These are phyloP conservation scores for Colletotrichum zoysiae DNA, from an alignment of 2,329 filamentous ascomycete species.

Conservation along the genomic window DNA sequence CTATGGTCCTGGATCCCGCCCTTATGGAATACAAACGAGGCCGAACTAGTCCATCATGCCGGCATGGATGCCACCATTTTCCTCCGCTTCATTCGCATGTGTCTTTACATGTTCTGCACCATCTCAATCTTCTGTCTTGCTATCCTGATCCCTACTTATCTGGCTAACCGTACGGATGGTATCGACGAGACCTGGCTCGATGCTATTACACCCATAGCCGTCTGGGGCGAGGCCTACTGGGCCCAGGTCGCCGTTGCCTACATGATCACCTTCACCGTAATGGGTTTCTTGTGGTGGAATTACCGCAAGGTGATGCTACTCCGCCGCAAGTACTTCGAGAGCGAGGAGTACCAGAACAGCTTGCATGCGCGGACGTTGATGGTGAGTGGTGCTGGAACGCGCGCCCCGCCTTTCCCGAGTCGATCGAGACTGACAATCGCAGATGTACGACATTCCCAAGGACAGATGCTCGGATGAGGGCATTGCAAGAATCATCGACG, in stretches of 20 bases:
- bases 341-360: slow-evolving; percentile 87
- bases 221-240: slow-evolving; percentile 69
- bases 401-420: slow-evolving; percentile 11
- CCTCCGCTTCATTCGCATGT: slow-evolving; percentile 89
- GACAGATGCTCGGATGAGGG: slow-evolving; percentile 87
- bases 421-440: slow-evolving; percentile 52
- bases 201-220: slow-evolving; percentile 70
- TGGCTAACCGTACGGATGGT: slow-evolving; percentile 56
- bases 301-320: slow-evolving; percentile 80
- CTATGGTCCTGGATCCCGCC: slow-evolving; percentile 89
- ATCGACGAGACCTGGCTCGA: slow-evolving; percentile 60
- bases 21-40: slow-evolving; percentile 81
- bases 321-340: slow-evolving; percentile 84
- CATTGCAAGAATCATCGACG: slow-evolving; percentile 84
- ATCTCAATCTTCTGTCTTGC: slow-evolving; percentile 79
- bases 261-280: slow-evolving; percentile 80
- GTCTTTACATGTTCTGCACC: slow-evolving; percentile 86
- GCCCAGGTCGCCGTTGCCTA: slow-evolving; percentile 70
- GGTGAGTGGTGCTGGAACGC: slow-evolving; percentile 54
- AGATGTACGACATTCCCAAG: slow-evolving; percentile 87
- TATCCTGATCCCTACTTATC: slow-evolving; percentile 86
- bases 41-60: slow-evolving; percentile 81
- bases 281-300: slow-evolving; percentile 89
- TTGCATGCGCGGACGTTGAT: slow-evolving; percentile 81
- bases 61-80: slow-evolving; percentile 94